A percentile compares a stretch with the other conserved stretches of the same genome.
Evolutionary conservation across 1,284 basidiomycete species (phyloP).

Genomic region (Leucoagaricus sp.): DNA sequence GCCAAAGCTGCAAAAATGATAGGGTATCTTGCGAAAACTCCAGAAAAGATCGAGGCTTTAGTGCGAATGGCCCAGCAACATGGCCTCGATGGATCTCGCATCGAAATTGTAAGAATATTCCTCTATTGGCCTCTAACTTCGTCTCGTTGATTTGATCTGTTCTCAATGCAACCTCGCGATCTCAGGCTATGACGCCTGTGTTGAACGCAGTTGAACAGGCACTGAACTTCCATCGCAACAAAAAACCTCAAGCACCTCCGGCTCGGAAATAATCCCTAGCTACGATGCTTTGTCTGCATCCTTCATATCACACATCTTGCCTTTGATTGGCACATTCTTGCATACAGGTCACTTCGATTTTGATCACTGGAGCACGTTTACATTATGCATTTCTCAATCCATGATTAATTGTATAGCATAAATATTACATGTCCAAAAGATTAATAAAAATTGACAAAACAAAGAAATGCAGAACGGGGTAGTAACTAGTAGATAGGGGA

Average conservation of each 20-base stretch:
- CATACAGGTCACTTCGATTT: neutral
- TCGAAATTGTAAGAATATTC: slow-evolving; percentile 62
- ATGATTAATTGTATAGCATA: slow-evolving; percentile 20
- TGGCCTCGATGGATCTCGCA: slow-evolving; percentile 62
- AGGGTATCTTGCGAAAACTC: slow-evolving; percentile 75
- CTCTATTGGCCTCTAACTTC: neutral
- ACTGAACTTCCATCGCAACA: slow-evolving; percentile 57
- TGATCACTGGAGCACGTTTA: slow-evolving; percentile 5
- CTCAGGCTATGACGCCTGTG: slow-evolving; percentile 79
- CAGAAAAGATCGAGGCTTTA: slow-evolving; percentile 79
- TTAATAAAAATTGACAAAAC: slow-evolving; percentile 14
- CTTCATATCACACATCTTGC: neutral
- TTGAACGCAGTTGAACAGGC: slow-evolving; percentile 80
- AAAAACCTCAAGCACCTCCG: slow-evolving; percentile 27
- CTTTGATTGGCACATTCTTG: neutral
- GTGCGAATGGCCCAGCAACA: slow-evolving; percentile 62
- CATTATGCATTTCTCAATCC: slow-evolving; percentile 8
- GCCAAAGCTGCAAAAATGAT: slow-evolving; percentile 86
- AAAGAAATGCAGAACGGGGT: neutral
- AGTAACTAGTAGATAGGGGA: neutral
- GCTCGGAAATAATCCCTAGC: slow-evolving; percentile 1
- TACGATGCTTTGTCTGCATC: neutral
- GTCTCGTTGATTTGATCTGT: neutral
- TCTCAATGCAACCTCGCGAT: neutral
- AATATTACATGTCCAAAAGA: slow-evolving; percentile 12